Conservation (phyloP, 2,329 filamentous ascomycete genomes). For the Venturia pyrina region DNA sequence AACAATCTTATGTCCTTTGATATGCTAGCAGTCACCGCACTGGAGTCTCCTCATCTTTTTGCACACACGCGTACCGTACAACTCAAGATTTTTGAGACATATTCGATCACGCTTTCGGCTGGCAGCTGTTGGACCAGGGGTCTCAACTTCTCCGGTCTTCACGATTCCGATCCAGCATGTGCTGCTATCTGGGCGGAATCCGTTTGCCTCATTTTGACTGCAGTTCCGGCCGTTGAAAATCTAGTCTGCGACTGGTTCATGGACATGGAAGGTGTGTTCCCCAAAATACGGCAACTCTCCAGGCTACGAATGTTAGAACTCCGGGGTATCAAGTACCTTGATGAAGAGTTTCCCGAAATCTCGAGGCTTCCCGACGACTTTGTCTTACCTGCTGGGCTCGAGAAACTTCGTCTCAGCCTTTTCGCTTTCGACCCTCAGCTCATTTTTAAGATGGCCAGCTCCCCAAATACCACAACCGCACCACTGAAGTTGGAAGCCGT, state of each 20-base stretch:
- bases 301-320: neutral
- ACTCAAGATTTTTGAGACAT: neutral
- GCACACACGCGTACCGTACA: neutral
- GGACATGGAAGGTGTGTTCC: neutral
- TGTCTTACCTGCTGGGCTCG: neutral
- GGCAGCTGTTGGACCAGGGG: too few relatives aligned
- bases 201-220: neutral
- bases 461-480: neutral
- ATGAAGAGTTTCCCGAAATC: neutral
- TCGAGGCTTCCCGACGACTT: neutral
- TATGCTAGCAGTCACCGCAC: neutral
- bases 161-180: neutral
- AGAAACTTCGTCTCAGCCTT: neutral
- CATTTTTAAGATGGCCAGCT: neutral
- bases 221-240: neutral
- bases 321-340: neutral
- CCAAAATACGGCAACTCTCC: neutral
- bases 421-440: neutral
- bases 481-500: neutral
- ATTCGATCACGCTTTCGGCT: neutral
- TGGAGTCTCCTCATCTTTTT: neutral
- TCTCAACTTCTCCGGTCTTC: neutral
- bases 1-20: neutral
- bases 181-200: neutral
- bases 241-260: neutral